Evolutionary conservation across 2,329 filamentous ascomycete species (phyloP).

Genomic region (Tolypocladium amazonense): DNA sequence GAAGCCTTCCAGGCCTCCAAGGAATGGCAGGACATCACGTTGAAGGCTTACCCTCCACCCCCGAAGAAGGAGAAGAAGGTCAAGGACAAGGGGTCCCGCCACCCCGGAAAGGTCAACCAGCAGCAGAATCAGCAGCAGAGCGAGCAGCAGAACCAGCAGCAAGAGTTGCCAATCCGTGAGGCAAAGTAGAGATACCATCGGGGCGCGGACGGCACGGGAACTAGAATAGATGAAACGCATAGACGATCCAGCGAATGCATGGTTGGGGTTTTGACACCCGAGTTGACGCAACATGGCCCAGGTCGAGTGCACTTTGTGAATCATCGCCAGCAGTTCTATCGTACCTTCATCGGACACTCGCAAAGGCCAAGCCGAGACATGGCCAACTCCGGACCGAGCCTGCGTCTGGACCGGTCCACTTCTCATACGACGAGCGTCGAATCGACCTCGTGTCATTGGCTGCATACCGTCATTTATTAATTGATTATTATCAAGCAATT

Average conservation of each 20-base stretch:
- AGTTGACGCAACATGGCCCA: neutral
- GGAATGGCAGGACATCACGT: constrained; percentile 63
- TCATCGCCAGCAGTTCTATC: neutral
- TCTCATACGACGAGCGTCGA: too few species aligned
- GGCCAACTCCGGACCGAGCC: too few species aligned
- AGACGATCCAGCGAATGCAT: neutral
- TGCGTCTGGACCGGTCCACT: too few species aligned
- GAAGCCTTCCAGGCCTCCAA: constrained; percentile 56
- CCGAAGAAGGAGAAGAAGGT: constrained; percentile 65
- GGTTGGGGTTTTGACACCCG: neutral
- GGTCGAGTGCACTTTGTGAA: neutral
- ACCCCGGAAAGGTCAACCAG: constrained; percentile 33
- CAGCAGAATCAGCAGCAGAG: neutral
- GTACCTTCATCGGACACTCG: too few species aligned
- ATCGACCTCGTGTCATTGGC: too few species aligned
- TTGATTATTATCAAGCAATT: too few species aligned
- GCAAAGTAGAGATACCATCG: neutral
- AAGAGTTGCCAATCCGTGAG: constrained; percentile 3
- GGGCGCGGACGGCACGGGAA: neutral
- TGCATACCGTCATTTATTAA: too few species aligned
- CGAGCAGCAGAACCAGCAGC: neutral
- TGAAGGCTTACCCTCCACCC: constrained; percentile 69
- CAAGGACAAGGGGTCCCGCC: constrained; percentile 63
- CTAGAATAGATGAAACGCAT: neutral
- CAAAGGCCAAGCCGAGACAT: too few species aligned